Conservation (phyloP, 306 rosid species). For the Rosa persica region DNA sequence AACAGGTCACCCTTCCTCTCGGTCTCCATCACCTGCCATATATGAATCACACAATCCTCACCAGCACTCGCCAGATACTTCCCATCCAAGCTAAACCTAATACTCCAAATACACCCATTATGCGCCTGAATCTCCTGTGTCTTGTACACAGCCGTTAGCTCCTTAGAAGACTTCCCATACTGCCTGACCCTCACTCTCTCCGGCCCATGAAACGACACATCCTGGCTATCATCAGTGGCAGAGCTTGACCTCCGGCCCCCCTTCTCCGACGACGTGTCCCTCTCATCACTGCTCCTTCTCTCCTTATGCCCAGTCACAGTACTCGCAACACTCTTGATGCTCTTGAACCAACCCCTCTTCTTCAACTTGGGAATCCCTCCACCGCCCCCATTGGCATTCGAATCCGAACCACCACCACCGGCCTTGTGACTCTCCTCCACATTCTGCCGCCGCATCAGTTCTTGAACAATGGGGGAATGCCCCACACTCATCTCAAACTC, state of each 20-base stretch:
- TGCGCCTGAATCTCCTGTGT: conserved; percentile 96
- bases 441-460: conserved; percentile 84
- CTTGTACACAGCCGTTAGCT: conserved; percentile 71
- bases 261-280: conserved; percentile 86
- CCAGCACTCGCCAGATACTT: conserved; percentile 94
- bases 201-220: conserved; percentile 76
- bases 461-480: conserved; percentile 96
- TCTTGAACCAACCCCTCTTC: conserved; percentile 89
- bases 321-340: conserved; percentile 71
- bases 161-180: conserved; percentile 84
- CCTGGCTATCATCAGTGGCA: conserved; percentile 97
- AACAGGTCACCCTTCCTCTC: conserved; percentile 83
- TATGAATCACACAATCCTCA: conserved; percentile 91
- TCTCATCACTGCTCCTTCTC: conserved; percentile 84
- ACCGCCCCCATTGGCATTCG: conserved; percentile 35
- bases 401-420: conserved; percentile 28
- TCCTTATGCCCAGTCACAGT: conserved; percentile 69
- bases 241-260: conserved; percentile 96
- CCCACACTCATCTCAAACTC: conserved; percentile 97
- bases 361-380: conserved; percentile 50
- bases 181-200: conserved; percentile 82
- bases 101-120: conserved; percentile 85
- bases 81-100: conserved; percentile 97
- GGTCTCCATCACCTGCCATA: conserved; percentile 88
- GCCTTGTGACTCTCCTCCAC: conserved; percentile 50